Evolutionary conservation across 192 early-diverging fungal species (phyloP), one percentile per base, ranked within the genome.

Genomic region (Coemansia sp.): DNA sequence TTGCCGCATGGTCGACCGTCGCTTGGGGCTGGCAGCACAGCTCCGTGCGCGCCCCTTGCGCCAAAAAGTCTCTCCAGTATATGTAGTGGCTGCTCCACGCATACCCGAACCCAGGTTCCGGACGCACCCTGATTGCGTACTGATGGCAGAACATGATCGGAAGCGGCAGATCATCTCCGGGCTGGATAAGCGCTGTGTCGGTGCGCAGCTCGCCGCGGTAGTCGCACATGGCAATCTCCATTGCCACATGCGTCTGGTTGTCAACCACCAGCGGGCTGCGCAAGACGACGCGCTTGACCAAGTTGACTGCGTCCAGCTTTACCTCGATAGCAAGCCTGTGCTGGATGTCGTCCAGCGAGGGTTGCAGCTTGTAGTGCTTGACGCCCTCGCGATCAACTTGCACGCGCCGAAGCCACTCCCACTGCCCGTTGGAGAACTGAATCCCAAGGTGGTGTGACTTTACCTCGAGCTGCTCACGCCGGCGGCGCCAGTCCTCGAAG

Each of bases 401-500:
- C 45, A 97, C 87, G 10, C 89, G 89, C 57, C 93, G 95, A 42
- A 97, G 80, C 66, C 91, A 92, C 75, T 99, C 95, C 95, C 95
- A 97, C 61, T 84, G 75, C 3, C 89, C 86, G 19, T 92, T 91
- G 55, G 91, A 79, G 56, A 97, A 85, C 76, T 95, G 94, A 14
- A 96, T 67, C 29, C 89, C 93, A 13, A 98, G 68, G 61, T 87
- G 86, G 61, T 98, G 96, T 60, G 88, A 88, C 38, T 82, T 71
- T 42, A 66, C 74, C 54, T 74, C 73, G 46, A 78, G 65, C 70
- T 91, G 91, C 82, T 96, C 94, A 59, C 96, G 89, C 76, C 91
- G 87, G 40, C 86, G 88, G 59, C 92, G 84, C 96, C 96, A 99
- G 70, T 99, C 94, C 62, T 95, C 95, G 65, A 97, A 97, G n/a